These are phyloP conservation scores for Eimeria necatrix DNA, from an alignment of 169 alveolate genomes.

Conservation along the genomic window DNA sequence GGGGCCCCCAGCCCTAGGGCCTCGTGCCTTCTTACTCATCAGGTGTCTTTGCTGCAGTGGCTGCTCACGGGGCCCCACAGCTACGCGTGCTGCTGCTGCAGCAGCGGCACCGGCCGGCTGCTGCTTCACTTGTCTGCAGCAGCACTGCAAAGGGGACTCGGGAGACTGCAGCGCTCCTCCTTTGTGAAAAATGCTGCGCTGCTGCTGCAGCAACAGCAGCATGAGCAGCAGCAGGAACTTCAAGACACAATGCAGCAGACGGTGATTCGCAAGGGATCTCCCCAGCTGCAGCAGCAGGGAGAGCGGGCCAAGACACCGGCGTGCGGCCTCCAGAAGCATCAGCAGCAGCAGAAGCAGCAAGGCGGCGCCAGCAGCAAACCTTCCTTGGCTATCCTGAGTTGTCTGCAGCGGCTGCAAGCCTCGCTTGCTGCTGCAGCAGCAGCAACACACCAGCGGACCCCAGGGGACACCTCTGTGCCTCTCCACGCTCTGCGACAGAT, in stretches of 20 bases:
- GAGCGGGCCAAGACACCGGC: not conserved
- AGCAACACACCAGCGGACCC: not conserved
- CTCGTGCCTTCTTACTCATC: not conserved
- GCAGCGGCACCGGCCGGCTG: constrained; percentile 40
- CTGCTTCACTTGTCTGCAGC: constrained; percentile 43
- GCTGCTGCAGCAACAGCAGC: constrained; percentile 68
- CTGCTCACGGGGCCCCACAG: constrained; percentile 15
- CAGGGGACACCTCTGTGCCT: not conserved
- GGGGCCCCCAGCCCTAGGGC: not conserved
- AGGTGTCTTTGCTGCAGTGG: constrained; percentile 71
- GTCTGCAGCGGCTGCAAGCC: constrained; percentile 58
- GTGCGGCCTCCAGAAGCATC: not conserved
- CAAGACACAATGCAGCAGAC: constrained; percentile 1
- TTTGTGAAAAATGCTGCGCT: constrained; percentile 13
- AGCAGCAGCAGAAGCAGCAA: not conserved
- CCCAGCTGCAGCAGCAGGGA: not conserved
- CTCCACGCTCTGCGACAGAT: not conserved
- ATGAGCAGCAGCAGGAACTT: not conserved
- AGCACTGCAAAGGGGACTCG: not conserved
- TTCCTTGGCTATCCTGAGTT: not conserved
- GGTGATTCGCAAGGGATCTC: not conserved
- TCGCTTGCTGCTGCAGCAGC: constrained; percentile 64
- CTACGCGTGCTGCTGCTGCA: constrained; percentile 48
- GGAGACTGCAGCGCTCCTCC: constrained; percentile 44
- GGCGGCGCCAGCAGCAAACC: constrained; percentile 19